Conservation (phyloP, 1,284 basidiomycete species). For the Puccinia sorghi region DNA sequence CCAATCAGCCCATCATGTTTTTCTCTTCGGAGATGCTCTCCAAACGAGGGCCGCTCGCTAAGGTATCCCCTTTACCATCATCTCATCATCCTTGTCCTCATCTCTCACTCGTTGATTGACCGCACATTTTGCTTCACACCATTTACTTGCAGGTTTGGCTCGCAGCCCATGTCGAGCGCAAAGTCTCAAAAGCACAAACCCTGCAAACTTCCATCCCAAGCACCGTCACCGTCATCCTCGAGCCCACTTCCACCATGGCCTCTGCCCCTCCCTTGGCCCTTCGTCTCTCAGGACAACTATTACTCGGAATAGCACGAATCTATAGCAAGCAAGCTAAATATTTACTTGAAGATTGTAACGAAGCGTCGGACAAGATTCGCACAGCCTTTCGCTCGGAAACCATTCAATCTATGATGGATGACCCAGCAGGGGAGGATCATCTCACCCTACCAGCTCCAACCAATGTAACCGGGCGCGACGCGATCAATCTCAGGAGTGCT, state of each 20-base stretch:
- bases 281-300: constrained; percentile 39
- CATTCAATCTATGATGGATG: constrained; percentile 1
- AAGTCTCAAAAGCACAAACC: constrained; percentile 39
- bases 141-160: constrained; percentile 29
- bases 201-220: constrained; percentile 43
- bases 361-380: constrained; percentile 36
- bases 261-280: constrained; percentile 34
- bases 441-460: not conserved
- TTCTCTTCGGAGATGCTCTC: constrained; percentile 46
- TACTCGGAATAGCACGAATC: constrained; percentile 40
- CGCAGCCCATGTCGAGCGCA: constrained; percentile 41
- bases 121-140: not conserved
- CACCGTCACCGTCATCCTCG: constrained; percentile 39
- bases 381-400: constrained; percentile 28
- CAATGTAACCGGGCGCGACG: constrained; percentile 10
- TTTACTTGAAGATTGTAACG: constrained; percentile 39
- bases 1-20: constrained; percentile 14
- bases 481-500: constrained; percentile 27
- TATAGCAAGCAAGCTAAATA: constrained; percentile 46
- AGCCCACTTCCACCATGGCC: constrained; percentile 22
- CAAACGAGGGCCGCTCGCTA: constrained; percentile 43
- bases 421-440: constrained; percentile 3
- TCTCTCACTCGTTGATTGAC: not conserved
- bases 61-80: not conserved
- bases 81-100: not conserved